Conservation (phyloP, 2,329 filamentous ascomycete genomes). For the Colletotrichum sp. region DNA sequence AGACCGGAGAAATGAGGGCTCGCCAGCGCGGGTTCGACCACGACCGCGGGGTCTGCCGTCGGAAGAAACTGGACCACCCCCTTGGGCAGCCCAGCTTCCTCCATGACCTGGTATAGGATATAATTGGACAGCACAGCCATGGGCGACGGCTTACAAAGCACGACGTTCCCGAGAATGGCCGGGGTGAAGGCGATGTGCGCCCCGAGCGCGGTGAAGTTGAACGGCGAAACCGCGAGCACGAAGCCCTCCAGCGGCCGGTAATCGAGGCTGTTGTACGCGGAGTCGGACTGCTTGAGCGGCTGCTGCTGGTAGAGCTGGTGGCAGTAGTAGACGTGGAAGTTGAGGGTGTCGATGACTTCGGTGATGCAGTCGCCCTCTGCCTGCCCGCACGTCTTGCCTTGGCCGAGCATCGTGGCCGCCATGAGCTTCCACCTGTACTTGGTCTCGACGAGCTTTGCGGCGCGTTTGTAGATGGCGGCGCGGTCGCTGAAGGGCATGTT, state of each 20-base stretch:
- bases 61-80: neutral
- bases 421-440: neutral
- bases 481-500: neutral
- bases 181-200: neutral
- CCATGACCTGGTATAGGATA: neutral
- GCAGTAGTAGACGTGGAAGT: neutral
- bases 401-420: neutral
- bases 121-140: neutral
- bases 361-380: neutral
- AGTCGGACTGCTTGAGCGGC: neutral
- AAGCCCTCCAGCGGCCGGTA: neutral
- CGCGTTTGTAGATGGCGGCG: neutral
- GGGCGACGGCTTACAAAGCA: neutral
- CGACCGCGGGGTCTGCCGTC: neutral
- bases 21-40: neutral
- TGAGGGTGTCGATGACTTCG: neutral
- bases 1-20: neutral
- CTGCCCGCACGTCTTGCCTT: neutral
- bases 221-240: neutral
- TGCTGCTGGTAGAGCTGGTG: constrained; percentile 1
- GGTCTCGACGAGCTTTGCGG: neutral
- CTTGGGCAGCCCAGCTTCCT: neutral
- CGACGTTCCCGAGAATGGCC: neutral
- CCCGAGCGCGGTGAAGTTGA: neutral
- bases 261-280: neutral